Evolutionary conservation across 768 basidiomycete species (phyloP), one percentile per base, ranked within the genome.

Genomic region (Russula brevipes): DNA sequence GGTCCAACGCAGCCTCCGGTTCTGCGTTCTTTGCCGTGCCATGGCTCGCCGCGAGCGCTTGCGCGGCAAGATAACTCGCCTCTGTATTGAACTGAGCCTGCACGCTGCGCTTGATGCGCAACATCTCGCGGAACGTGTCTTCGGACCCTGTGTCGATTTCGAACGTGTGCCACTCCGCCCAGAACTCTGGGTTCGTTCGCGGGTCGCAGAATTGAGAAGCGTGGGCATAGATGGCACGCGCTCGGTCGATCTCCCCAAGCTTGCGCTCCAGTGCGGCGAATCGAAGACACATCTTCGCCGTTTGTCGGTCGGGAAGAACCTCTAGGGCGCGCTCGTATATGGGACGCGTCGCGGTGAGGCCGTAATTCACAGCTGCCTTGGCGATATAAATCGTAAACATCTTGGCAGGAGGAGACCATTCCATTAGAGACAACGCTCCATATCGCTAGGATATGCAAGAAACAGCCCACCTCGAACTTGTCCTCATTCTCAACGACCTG

Each of bases 51-150:
- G 87, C 86, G 59, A 88, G 78, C 10, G 94, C 88, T 76, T 97
- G 93, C 11, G 95, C 95, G 8, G 92, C 92, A 59, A 97, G 79
- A 74, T 94, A 96, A 49, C 88, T 89, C 51, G 89, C 90, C 75
- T 98, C 96, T 3, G 97, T 99, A 74, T 99, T 98, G 81, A 97
- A 99, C 71, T 94, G 91, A 33, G 96, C 94, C 75, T 99, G 97
- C 16, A 99, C 97, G 69, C 95, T 94, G 61, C 97, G 86, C 77
- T 96, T 97, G 79, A 98, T 97, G 42, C 95, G 86, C 62, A 94
- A 73, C 90, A 92, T 93, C 77, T 92, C 91, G 66, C 87, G 81
- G 86, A 99, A 99, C 0, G 97, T 99, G 73, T 99, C 97, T 74
- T 99, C 97, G 2, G 93, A 96, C 1, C 97, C 97, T 2, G 94